These are phyloP conservation scores for Plasmodium blacklocki DNA, from an alignment of 169 alveolate species.

Conservation along the genomic window DNA sequence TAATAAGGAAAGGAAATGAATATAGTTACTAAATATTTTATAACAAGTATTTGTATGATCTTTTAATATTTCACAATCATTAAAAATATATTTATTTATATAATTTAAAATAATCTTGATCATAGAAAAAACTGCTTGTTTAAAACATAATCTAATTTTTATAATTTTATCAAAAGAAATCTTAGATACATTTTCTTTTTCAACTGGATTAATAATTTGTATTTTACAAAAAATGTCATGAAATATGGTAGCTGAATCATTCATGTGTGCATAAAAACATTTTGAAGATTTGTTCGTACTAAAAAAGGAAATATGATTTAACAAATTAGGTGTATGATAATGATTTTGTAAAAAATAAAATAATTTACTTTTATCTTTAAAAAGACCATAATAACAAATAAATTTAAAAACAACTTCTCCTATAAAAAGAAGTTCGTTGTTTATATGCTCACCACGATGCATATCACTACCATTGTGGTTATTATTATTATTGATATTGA, in stretches of 20 bases:
- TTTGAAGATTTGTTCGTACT: too few species aligned
- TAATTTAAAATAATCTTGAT: conserved; percentile 1
- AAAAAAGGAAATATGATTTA: too few species aligned
- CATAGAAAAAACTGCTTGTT: conserved; percentile 12
- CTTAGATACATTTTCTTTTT: neutral
- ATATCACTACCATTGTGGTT: too few species aligned
- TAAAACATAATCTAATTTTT: conserved; percentile 20
- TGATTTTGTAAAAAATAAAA: conserved; percentile 1
- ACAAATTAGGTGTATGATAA: too few species aligned
- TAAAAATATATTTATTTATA: conserved; percentile 8
- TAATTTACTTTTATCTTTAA: conserved; percentile 23
- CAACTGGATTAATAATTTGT: neutral
- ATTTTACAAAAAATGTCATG: conserved; percentile 17
- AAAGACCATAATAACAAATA: conserved; percentile 14
- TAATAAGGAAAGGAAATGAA: conserved; percentile 22
- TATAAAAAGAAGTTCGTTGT: conserved; percentile 15
- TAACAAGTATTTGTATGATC: neutral
- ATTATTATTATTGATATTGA: too few species aligned
- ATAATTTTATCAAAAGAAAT: conserved; percentile 14
- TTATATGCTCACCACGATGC: neutral
- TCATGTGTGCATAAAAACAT: too few species aligned
- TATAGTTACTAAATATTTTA: conserved; percentile 2
- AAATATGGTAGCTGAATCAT: conserved; percentile 2
- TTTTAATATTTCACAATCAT: neutral
- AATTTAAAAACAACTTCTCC: conserved; percentile 59